Percentiles rank a stretch among this genome's conserved stretches.
phyloP scores from a whole-genome alignment of 1,284 basidiomycete species.

The Cryptococcus sp. region DNA sequence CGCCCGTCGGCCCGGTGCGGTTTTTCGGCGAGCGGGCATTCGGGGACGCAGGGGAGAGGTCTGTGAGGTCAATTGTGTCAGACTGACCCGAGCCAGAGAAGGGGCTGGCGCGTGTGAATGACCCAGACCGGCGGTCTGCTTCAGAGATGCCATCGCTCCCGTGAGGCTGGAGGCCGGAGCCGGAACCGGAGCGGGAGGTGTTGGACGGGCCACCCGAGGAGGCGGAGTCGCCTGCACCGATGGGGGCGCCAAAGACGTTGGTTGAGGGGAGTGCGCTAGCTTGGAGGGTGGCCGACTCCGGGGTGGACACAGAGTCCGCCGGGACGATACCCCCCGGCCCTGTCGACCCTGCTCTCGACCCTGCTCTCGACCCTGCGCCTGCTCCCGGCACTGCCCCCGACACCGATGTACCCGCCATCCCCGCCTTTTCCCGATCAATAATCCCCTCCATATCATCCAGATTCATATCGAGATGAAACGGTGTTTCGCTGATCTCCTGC shows the following conservation, averaged over 20 bases:
- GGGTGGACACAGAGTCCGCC: background rate
- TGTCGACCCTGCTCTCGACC: background rate
- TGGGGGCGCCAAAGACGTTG: constrained; percentile 21
- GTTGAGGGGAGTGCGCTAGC: constrained; percentile 26
- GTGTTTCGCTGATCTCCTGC: constrained; percentile 32
- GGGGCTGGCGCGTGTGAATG: constrained; percentile 29
- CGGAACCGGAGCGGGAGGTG: constrained; percentile 13
- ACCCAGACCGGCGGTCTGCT: constrained; percentile 21
- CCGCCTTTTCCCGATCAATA: constrained; percentile 56
- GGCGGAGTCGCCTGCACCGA: constrained; percentile 11
- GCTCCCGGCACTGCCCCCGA: too few relatives aligned
- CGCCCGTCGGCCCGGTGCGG: constrained; percentile 14
- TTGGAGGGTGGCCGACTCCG: constrained; percentile 7
- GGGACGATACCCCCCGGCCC: background rate
- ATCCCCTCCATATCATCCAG: constrained; percentile 80
- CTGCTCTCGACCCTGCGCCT: constrained; percentile 17
- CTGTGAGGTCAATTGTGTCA: constrained; percentile 8
- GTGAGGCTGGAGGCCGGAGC: background rate
- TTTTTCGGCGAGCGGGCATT: constrained; percentile 36
- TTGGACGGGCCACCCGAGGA: background rate
- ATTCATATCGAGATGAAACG: constrained; percentile 67
- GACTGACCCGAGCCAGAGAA: constrained; percentile 11
- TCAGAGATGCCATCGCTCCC: constrained; percentile 9
- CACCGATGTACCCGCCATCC: background rate
- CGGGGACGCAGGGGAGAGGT: constrained; percentile 30